Percentiles rank a stretch among this genome's conserved stretches.
Evolutionary conservation across 2,329 filamentous ascomycete genomes (phyloP).

Genomic region (Amylocarpus encephaloides): DNA sequence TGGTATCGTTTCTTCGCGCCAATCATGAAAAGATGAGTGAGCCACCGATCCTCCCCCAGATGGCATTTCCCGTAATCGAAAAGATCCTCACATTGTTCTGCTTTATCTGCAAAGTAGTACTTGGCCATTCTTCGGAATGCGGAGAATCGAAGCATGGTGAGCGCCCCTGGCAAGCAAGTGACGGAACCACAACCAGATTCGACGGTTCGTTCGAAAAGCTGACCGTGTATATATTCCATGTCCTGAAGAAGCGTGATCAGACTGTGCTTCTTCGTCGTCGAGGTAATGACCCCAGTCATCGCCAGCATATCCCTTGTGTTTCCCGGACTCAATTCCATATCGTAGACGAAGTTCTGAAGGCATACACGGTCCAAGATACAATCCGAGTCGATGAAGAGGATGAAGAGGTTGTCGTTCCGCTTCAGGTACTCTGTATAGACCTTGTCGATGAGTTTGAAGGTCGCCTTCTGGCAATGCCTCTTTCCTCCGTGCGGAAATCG

Average conservation of each 20-base stretch:
- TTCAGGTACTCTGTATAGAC: slow-evolving; percentile 84
- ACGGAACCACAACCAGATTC: slow-evolving; percentile 92
- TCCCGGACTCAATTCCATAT: slow-evolving; percentile 95
- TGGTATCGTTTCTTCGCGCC: slow-evolving; percentile 88
- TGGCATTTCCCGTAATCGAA: slow-evolving; percentile 97
- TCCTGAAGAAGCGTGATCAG: slow-evolving; percentile 91
- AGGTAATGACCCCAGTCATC: slow-evolving; percentile 96
- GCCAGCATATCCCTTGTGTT: slow-evolving; percentile 90
- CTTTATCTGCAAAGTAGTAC: slow-evolving; percentile 97
- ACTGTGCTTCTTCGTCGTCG: slow-evolving; percentile 81
- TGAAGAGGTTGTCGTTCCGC: slow-evolving; percentile 85
- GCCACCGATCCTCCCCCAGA: slow-evolving; percentile 90
- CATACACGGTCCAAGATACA: slow-evolving; percentile 89
- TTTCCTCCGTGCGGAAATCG: slow-evolving; percentile 92
- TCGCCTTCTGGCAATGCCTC: slow-evolving; percentile 85
- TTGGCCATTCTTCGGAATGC: slow-evolving; percentile 96
- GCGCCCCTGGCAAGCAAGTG: slow-evolving; percentile 88
- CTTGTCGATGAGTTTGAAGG: slow-evolving; percentile 88
- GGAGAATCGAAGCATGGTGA: slow-evolving; percentile 92
- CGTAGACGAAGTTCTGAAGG: slow-evolving; percentile 95
- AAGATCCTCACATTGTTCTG: slow-evolving; percentile 88
- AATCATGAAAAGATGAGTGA: slow-evolving; percentile 98
- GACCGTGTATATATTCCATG: slow-evolving; percentile 97
- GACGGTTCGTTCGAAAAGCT: slow-evolving; percentile 91
- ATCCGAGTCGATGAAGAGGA: slow-evolving; percentile 95